Conservation (phyloP, 345 rosid genomes). For the Eucalyptus decipiens region DNA sequence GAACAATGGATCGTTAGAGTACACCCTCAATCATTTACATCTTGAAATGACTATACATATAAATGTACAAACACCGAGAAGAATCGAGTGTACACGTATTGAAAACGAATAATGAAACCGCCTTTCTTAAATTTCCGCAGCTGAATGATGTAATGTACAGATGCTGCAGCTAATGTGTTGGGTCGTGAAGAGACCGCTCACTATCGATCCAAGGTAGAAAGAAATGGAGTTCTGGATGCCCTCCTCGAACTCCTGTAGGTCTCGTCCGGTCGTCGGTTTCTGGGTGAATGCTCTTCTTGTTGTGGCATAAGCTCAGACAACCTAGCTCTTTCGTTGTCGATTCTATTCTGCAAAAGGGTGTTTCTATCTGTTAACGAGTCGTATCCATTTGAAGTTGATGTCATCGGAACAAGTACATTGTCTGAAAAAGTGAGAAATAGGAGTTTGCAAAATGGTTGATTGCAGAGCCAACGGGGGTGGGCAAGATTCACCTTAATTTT, state of each 20-base stretch:
- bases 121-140: background rate
- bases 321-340: slow-evolving; percentile 37
- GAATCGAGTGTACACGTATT: background rate
- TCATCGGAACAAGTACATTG: background rate
- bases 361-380: background rate
- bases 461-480: background rate
- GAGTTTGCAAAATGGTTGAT: background rate
- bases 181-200: background rate
- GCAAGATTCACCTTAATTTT: slow-evolving; percentile 32
- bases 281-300: slow-evolving; percentile 18
- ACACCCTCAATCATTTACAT: background rate
- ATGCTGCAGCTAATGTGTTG: background rate
- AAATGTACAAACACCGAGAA: background rate
- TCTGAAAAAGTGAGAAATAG: background rate
- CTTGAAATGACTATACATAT: background rate
- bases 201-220: slow-evolving; percentile 44
- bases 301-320: slow-evolving; percentile 1
- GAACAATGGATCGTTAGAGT: background rate
- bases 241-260: slow-evolving; percentile 37
- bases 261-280: slow-evolving; percentile 25
- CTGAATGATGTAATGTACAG: background rate
- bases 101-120: background rate
- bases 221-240: slow-evolving; percentile 29
- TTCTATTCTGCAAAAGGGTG: slow-evolving; percentile 18
- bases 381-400: background rate